Percentiles rank a stretch among this genome's conserved stretches.
Evolutionary conservation across 345 rosid species (phyloP).

Genomic region (Rhizophora apiculata): DNA sequence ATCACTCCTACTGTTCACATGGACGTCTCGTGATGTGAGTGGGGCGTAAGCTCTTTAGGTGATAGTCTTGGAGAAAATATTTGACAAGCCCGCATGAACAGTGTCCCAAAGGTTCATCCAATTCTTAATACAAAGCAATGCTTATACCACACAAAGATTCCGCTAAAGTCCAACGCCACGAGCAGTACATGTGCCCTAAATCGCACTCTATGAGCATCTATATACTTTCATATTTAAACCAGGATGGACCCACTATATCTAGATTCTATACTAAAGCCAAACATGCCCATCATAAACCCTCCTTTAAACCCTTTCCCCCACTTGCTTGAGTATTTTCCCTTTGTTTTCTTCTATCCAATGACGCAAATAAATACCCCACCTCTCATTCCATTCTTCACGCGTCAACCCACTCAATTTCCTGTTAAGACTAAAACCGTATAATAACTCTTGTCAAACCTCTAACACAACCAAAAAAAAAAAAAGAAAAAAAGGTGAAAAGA

Average conservation of each 20-base stretch:
- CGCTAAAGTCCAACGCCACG: constrained; percentile 12
- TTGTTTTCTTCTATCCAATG: constrained; percentile 14
- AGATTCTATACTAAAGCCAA: constrained; percentile 37
- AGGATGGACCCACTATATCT: constrained; percentile 40
- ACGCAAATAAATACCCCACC: constrained; percentile 13
- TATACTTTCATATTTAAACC: constrained; percentile 32
- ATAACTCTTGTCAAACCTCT: background rate
- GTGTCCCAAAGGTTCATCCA: constrained; percentile 25
- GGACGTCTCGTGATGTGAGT: constrained; percentile 52
- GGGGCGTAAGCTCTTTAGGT: constrained; percentile 10
- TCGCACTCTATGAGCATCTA: constrained; percentile 30
- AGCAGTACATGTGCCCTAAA: constrained; percentile 38
- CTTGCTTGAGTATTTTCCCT: constrained; percentile 14
- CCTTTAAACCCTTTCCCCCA: constrained; percentile 10
- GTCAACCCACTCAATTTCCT: constrained; percentile 10
- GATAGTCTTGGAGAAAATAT: constrained; percentile 18
- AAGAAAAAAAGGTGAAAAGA: constrained; percentile 2
- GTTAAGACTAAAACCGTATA: constrained; percentile 17
- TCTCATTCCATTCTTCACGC: constrained; percentile 24
- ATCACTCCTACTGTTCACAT: constrained; percentile 42
- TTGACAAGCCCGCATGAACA: background rate
- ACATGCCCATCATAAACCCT: constrained; percentile 19
- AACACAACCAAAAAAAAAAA: background rate
- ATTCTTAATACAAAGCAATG: constrained; percentile 6
- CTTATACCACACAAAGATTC: constrained; percentile 23